A percentile compares a stretch with the other conserved stretches of the same genome.
Conservation (phyloP, 495 filamentous ascomycete species). For the Pyrenula aspistea region DNA sequence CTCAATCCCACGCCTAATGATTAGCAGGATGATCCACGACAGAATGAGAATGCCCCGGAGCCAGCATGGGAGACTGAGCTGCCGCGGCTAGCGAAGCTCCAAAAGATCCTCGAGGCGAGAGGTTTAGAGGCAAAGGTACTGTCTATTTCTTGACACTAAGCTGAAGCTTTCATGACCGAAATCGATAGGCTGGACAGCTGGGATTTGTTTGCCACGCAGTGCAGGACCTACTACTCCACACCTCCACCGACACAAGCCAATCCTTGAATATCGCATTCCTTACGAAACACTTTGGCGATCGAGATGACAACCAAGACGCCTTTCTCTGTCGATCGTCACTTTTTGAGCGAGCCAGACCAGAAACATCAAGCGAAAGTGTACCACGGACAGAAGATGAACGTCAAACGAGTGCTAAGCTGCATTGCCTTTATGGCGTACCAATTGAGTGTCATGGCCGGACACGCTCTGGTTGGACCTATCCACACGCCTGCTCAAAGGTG, state of each 20-base stretch:
- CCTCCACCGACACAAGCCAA: conserved; percentile 2
- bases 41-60: conserved; percentile 7
- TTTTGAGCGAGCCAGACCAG: conserved; percentile 27
- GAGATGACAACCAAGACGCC: conserved; percentile 23
- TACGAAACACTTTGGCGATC: conserved; percentile 12
- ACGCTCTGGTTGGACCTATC: conserved; percentile 23
- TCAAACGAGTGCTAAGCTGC: conserved; percentile 50
- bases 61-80: conserved; percentile 38
- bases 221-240: conserved; percentile 13
- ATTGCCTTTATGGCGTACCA: conserved; percentile 45
- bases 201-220: background rate
- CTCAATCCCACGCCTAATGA: background rate
- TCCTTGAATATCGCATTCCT: conserved; percentile 21
- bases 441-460: conserved; percentile 17
- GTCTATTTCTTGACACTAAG: too few relatives aligned
- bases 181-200: background rate
- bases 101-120: conserved; percentile 24
- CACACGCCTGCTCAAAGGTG: conserved; percentile 45
- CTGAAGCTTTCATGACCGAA: background rate
- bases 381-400: conserved; percentile 14
- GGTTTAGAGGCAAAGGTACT: conserved; percentile 23
- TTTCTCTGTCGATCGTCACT: conserved; percentile 42
- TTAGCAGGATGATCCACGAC: conserved; percentile 26
- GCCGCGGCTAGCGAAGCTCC: conserved; percentile 31
- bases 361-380: background rate